These are phyloP conservation scores for Grigorovia jiainica DNA, from an alignment of 805 yeast species.

Conservation along the genomic window DNA sequence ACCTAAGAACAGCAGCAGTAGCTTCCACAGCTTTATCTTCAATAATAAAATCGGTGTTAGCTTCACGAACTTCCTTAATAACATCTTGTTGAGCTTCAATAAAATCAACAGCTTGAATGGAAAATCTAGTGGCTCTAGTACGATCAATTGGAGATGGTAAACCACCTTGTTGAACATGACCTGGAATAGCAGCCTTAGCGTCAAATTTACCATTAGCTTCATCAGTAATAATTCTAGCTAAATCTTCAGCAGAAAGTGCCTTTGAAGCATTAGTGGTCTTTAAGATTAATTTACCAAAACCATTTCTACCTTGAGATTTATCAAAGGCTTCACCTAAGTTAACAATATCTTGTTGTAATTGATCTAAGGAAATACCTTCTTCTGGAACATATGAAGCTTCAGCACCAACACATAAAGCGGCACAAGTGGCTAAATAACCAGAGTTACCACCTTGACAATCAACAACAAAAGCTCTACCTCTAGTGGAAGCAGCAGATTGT, in stretches of 20 bases:
- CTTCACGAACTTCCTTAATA: constrained; percentile 24
- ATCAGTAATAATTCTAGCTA: constrained; percentile 58
- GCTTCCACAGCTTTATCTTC: constrained; percentile 29
- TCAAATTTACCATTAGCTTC: constrained; percentile 61
- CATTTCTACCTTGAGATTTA: constrained; percentile 53
- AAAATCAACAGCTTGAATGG: constrained; percentile 60
- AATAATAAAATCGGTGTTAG: constrained; percentile 22
- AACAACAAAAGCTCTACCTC: constrained; percentile 71
- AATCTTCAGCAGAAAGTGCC: constrained; percentile 56
- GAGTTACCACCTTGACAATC: constrained; percentile 84
- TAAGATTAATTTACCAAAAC: constrained; percentile 60
- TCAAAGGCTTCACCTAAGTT: constrained; percentile 50
- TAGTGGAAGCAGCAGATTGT: constrained; percentile 68
- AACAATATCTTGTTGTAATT: constrained; percentile 56
- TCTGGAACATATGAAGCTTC: constrained; percentile 73
- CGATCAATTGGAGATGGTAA: constrained; percentile 72
- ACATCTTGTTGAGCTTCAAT: constrained; percentile 38
- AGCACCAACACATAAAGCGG: constrained; percentile 64
- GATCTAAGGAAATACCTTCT: constrained; percentile 49
- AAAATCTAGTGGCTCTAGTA: constrained; percentile 62
- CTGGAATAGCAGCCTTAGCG: constrained; percentile 73
- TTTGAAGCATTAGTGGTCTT: constrained; percentile 62
- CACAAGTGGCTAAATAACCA: constrained; percentile 65
- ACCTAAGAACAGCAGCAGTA: constrained; percentile 79
- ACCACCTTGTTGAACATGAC: constrained; percentile 82